Evolutionary conservation across 2,329 filamentous ascomycete genomes (phyloP), one percentile per base, ranked within the genome.

Genomic region (Penicillium sp.): DNA sequence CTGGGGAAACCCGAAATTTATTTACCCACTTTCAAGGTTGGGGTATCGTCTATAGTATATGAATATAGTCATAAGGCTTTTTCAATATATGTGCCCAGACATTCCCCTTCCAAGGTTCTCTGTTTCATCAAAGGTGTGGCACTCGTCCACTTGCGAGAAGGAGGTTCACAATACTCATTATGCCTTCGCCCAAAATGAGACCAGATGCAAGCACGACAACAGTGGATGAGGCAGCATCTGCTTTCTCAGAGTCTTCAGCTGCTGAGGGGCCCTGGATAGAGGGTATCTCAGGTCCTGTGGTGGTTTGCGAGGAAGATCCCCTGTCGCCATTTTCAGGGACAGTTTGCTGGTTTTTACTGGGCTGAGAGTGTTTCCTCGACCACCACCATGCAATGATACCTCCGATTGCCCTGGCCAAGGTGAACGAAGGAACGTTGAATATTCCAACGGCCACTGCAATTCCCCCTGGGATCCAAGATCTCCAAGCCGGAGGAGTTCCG

Each of bases 401-500:
- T 2, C 94, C 94, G 9, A 91, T 85, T 0, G 91, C 90, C 58
- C 94, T 81, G 0, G 94, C 92, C 36, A 99, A 79, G 0, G 94
- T 99, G 70, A 99, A 99, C 0, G 91, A 96, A 0, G 94, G 94
- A 0, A 93, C 91, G 66, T 97, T 99, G 76, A 97, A 99, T 86
- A 99, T 99, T 46, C 94, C 92, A 66, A 97, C 91, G 38, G 94
- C 94, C 18, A 99, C 93, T 2, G 63, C 63, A 38, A 99, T 97
- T 0, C 94, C 94, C 6, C 94, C 93, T 0, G 94, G 94, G 11
- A 99, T 80, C 70, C 85, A 90, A 2, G 85, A 78, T 65, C 89
- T 82, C 91, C 91, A 96, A 5, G 67, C 65, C 1, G 72, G 65
- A 56, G 77, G 71, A 6, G 58, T 63, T 4, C 67, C 64, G 43